Evolutionary conservation across 768 basidiomycete genomes (phyloP).

Genomic region (Mycena capillaripes): DNA sequence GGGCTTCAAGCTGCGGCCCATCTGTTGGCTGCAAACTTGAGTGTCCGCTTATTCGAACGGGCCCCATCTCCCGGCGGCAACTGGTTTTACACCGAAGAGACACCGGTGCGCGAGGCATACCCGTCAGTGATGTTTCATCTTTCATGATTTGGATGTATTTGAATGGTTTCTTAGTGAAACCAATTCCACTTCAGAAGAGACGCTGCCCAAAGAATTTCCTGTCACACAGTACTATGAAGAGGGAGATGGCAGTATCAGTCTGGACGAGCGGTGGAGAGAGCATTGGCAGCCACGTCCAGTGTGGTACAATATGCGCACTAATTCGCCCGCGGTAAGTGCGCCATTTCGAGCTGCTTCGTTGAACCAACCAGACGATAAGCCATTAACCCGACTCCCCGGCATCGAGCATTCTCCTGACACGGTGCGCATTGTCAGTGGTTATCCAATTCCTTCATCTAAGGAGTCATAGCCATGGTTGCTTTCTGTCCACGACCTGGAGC

Average conservation of each 20-base stretch:
- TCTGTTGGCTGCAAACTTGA: conserved; percentile 21
- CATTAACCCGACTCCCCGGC: conserved; percentile 30
- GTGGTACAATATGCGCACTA: conserved; percentile 34
- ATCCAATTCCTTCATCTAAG: no score
- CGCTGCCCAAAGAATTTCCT: conserved; percentile 23
- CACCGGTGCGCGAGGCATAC: conserved; percentile 36
- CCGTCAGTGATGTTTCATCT: conserved; percentile 30
- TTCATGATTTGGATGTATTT: no score
- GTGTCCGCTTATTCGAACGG: conserved; percentile 39
- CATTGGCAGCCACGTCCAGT: conserved; percentile 39
- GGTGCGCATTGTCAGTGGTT: no score
- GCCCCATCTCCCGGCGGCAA: conserved; percentile 38
- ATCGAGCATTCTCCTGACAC: conserved; percentile 29
- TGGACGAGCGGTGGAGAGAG: conserved; percentile 37
- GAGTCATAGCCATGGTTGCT: conserved; percentile 30
- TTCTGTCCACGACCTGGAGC: conserved; percentile 31
- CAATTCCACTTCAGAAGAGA: no score
- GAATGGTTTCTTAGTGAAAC: no score
- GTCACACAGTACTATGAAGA: conserved; percentile 30
- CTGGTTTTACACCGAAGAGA: conserved; percentile 37
- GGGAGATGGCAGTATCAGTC: conserved; percentile 27
- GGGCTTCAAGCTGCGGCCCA: conserved; percentile 35
- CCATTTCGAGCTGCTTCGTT: no score
- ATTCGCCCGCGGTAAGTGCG: conserved; percentile 30
- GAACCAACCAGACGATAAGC: no score